Conservation (phyloP, 148 eudicot genomes). For the Camellia lanceoleosa region DNA sequence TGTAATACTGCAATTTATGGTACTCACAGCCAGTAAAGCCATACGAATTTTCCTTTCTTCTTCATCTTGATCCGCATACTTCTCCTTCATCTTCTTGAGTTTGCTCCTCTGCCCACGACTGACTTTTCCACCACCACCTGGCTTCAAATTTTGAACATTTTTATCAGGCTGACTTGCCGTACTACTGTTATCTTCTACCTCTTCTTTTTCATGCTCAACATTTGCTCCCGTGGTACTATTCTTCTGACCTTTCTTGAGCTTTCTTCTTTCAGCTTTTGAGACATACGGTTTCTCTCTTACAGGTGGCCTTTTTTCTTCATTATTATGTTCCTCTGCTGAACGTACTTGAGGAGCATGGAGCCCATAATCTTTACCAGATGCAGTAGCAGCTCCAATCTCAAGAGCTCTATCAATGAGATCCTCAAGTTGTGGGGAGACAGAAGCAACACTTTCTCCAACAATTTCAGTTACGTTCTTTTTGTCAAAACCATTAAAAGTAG, state of each 20-base stretch:
- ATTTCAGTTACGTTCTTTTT: conserved; percentile 30
- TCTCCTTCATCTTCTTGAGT: conserved; percentile 94
- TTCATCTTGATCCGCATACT: conserved; percentile 96
- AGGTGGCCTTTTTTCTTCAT: conserved; percentile 33
- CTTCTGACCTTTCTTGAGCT: conserved; percentile 78
- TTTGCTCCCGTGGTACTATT: conserved; percentile 31
- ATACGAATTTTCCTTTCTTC: conserved; percentile 89
- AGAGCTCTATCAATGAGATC: conserved; percentile 94
- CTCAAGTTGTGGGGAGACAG: conserved; percentile 60
- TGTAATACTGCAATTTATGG: conserved; percentile 2
- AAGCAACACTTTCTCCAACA: conserved; percentile 28
- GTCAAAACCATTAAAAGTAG: conserved; percentile 9
- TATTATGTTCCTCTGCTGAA: conserved; percentile 34
- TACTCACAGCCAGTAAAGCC: conserved; percentile 92
- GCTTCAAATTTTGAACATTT: conserved; percentile 30
- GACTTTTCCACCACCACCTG: conserved; percentile 57
- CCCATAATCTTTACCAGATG: conserved; percentile 48
- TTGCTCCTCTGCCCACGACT: conserved; percentile 92
- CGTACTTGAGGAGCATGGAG: conserved; percentile 35
- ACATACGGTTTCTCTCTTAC: conserved; percentile 73
- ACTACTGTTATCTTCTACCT: conserved; percentile 29
- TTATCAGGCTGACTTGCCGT: conserved; percentile 40
- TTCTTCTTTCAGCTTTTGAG: conserved; percentile 90
- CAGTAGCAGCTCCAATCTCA: conserved; percentile 79
- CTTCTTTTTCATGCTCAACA: conserved; percentile 32